Base-by-base conservation (phyloP, 1,284 basidiomycete species). In the Heterobasidion occidentale region DNA sequence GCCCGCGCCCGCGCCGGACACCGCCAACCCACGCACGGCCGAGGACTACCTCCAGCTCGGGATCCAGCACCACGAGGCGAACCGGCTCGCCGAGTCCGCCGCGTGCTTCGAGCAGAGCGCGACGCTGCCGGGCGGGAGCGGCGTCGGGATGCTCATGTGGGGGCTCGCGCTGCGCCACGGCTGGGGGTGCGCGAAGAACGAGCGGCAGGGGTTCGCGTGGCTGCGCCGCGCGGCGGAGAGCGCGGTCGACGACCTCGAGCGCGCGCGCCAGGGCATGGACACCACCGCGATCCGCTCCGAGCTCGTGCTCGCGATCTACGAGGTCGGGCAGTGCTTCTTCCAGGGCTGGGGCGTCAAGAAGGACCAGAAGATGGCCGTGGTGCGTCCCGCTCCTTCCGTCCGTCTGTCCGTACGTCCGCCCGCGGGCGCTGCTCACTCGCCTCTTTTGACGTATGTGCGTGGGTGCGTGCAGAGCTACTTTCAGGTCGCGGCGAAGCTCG, bases 131-230 rank as follows among this genome's bases (percentile, higher is more conserved):
- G 92, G 91, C 2, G 93, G 92, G 1, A 93, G 89, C 67, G 89
- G 88, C 2, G 84, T 90, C 2, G 93, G 93, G 12, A 94, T 94
- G 92, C 74, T 94, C 59, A 93, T 95, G 90, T 94, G 88, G 79
- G 93, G 93, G 1, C 74, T 95, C 52, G 77, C 90, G n/a, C 71
- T 94, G 61, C 76, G 93, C 52, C 91, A 94, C 69, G 93, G 92
- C 0, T 96, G 93, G 93, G 93, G 90, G 3, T 86, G 84, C 59
- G 70, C 77, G 63, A 88, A 88, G 76, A 83, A 90, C 62, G 90
- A 92, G 65, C 79, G 77, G 64, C 73, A 75, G 48, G 93, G 84
- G 1, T 95, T 95, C 70, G 82, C 81, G 63, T 95, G 92, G 90
- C 73, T 96, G 62, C 78, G 84, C 58, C 79, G 79, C 51, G 93